phyloP scores from a whole-genome alignment of 2,329 filamentous ascomycete genomes.

The Aspergillus ruber region DNA sequence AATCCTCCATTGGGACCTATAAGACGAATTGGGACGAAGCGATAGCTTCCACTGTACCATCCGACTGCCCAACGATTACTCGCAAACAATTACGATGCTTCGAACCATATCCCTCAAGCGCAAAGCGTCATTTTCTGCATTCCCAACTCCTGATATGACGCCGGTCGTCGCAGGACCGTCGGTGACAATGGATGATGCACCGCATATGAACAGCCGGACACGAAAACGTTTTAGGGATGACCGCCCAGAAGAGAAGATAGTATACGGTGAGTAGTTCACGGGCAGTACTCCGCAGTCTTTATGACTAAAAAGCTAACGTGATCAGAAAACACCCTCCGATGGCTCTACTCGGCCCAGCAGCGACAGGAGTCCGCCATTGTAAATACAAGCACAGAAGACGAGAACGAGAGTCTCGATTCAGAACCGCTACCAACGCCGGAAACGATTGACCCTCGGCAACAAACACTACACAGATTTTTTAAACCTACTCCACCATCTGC shows the following conservation, averaged over 20 bases:
- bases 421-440: slow-evolving; percentile 20
- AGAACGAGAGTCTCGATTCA: slow-evolving; percentile 21
- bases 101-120: slow-evolving; percentile 43
- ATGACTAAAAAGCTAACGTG: not conserved
- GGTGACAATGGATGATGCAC: slow-evolving; percentile 27
- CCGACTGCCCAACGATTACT: too few relatives aligned
- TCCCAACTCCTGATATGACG: slow-evolving; percentile 34
- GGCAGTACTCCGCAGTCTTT: not conserved
- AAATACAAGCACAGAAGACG: slow-evolving; percentile 4
- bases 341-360: slow-evolving; percentile 37
- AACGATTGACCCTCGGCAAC: slow-evolving; percentile 32
- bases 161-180: slow-evolving; percentile 15
- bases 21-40: too few relatives aligned
- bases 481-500: slow-evolving; percentile 19
- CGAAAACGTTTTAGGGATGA: slow-evolving; percentile 54
- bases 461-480: slow-evolving; percentile 37
- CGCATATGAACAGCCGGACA: slow-evolving; percentile 51
- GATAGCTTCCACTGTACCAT: too few relatives aligned
- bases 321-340: slow-evolving; percentile 37
- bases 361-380: slow-evolving; percentile 13
- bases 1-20: too few relatives aligned
- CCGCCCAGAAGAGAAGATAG: slow-evolving; percentile 49
- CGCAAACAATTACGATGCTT: too few relatives aligned
- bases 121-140: slow-evolving; percentile 49
- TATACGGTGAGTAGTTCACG: slow-evolving; percentile 46